Evolutionary conservation across 257 asterid genomes (phyloP), one percentile per base, ranked within the genome.

Genomic region (Hygrophila difformis): DNA sequence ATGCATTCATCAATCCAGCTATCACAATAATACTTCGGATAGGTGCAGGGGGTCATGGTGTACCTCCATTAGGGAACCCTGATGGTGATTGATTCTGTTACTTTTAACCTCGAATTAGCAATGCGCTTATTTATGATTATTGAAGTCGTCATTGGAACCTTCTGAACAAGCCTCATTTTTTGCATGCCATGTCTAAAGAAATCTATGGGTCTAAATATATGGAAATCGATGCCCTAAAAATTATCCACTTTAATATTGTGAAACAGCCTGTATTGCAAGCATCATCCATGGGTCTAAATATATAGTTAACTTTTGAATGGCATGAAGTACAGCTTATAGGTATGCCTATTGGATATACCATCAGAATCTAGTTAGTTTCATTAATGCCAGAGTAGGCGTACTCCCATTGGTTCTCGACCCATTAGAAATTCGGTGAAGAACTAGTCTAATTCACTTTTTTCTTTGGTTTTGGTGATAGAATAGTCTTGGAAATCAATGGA

Each of bases 41-140:
- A 79, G 98, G 98, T 61, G 94, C 98, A 47, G 98, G 98, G 9
- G 98, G 98, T 59, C 98, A 79, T 62, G 98, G 98, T 40, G 98
- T 89, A 69, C 98, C 98, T 47, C 98, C 98, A 57, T 59, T 89
- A 44, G 98, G 98, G 68, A 89, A 75, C 69, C 96, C 96, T 37
- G 98, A 89, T 79, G 98, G 98, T 85, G 64, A 67, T 94, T 73
- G 44, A 38, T 43, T 60, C 29, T 21, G 54, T 44, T 13, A 20
- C 44, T 56, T 49, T 42, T 44, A 15, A 19, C 40, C 19, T 38
- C 53, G 12, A 18, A 22, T 38, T 31, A 24, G 40, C n/a, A 19
- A n/a, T 49, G 33, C 49, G 39, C 41, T 39, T 51, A 10, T 26
- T 51, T 23, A 14, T 53, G 44, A 51, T 38, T 41, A 20, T 24